Percentiles rank a stretch among this genome's conserved stretches.
phyloP scores from a whole-genome alignment of 805 yeast species.

The Wickerhamiella occidentalis region DNA sequence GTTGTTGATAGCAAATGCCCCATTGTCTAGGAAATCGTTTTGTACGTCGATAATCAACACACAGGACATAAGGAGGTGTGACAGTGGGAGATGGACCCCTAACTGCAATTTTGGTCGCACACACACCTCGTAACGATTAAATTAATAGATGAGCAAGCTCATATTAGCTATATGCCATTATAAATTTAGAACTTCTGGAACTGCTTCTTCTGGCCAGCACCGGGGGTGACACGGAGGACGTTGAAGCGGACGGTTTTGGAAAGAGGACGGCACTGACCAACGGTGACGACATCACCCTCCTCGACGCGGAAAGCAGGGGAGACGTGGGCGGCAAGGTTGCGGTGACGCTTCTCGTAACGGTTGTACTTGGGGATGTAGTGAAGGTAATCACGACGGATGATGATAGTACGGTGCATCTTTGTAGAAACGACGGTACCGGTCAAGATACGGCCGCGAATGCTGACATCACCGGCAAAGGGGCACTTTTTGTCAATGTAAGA shows the following conservation, averaged over 20 bases:
- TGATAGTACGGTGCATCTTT: slow-evolving; percentile 99
- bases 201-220: slow-evolving; percentile 78
- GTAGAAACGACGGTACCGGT: slow-evolving; percentile 99
- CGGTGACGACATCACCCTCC: slow-evolving; percentile 98
- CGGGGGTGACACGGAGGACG: slow-evolving; percentile 89
- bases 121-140: not conserved
- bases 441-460: slow-evolving; percentile 99
- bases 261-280: slow-evolving; percentile 99
- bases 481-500: slow-evolving; percentile 99
- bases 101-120: too few relatives aligned
- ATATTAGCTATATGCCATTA: slow-evolving; percentile 8
- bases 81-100: too few relatives aligned
- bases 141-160: slow-evolving; percentile 4
- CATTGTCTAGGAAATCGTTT: slow-evolving; percentile 62
- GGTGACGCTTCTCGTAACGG: slow-evolving; percentile 99
- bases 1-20: slow-evolving; percentile 57
- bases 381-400: slow-evolving; percentile 99
- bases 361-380: slow-evolving; percentile 99
- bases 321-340: slow-evolving; percentile 99
- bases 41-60: slow-evolving; percentile 71
- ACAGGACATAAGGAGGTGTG: slow-evolving; percentile 31
- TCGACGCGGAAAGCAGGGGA: slow-evolving; percentile 99
- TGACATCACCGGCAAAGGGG: slow-evolving; percentile 94
- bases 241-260: slow-evolving; percentile 99
- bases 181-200: slow-evolving; percentile 81